A percentile compares a stretch with the other conserved stretches of the same genome.
Conservation (phyloP, 805 yeast species). For the Wickerhamomyces sydowiorum region DNA sequence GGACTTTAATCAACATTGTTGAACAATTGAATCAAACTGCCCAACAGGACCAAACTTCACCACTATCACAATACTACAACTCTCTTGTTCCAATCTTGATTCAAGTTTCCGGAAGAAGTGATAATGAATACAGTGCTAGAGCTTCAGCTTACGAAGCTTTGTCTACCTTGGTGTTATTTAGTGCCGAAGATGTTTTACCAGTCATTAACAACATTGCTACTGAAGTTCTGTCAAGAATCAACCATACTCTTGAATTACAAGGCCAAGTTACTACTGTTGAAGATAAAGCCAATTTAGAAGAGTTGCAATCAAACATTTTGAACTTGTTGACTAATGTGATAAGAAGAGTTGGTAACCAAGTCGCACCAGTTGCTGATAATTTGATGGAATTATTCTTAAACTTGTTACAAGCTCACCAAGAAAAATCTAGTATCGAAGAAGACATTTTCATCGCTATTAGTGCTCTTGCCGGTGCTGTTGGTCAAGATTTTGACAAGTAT, state of each 20-base stretch:
- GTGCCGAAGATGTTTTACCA: slow-evolving; percentile 65
- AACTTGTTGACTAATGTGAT: slow-evolving; percentile 21
- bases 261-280: slow-evolving; percentile 59
- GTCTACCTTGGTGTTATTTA: slow-evolving; percentile 70
- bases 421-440: slow-evolving; percentile 79
- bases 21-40: slow-evolving; percentile 68
- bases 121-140: slow-evolving; percentile 82
- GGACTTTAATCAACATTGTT: slow-evolving; percentile 89
- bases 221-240: slow-evolving; percentile 68
- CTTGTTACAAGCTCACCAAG: slow-evolving; percentile 51
- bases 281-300: slow-evolving; percentile 74
- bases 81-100: slow-evolving; percentile 65
- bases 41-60: slow-evolving; percentile 42
- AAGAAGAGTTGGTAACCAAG: slow-evolving; percentile 67
- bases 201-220: slow-evolving; percentile 68
- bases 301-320: slow-evolving; percentile 66
- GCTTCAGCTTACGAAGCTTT: slow-evolving; percentile 97
- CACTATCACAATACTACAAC: slow-evolving; percentile 70
- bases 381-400: slow-evolving; percentile 80
- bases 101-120: slow-evolving; percentile 61
- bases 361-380: slow-evolving; percentile 65
- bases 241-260: slow-evolving; percentile 57
- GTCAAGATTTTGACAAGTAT: slow-evolving; percentile 63
- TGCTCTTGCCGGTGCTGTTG: slow-evolving; percentile 80
- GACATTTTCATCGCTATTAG: slow-evolving; percentile 91